A percentile compares a stretch with the other conserved stretches of the same genome.
These are phyloP conservation scores for Ramaria sp. DNA, from an alignment of 768 basidiomycete species.

Conservation along the genomic window DNA sequence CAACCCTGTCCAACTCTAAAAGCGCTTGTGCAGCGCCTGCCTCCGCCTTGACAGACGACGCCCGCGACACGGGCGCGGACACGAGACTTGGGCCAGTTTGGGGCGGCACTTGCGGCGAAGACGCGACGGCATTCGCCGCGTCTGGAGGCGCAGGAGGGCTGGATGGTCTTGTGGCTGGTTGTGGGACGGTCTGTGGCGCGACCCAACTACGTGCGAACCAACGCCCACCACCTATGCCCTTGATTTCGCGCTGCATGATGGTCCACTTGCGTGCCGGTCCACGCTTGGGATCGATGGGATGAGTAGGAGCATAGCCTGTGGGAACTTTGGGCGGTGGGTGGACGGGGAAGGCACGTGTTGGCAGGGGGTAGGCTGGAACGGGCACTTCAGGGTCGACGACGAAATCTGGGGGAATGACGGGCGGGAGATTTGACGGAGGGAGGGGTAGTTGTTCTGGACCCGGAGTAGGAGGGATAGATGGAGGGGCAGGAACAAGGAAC, in stretches of 20 bases:
- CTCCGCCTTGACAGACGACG: background rate
- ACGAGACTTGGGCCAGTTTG: background rate
- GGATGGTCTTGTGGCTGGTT: background rate
- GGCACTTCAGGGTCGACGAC: conserved; percentile 35
- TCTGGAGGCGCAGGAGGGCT: background rate
- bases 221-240: conserved; percentile 74
- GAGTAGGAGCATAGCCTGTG: conserved; percentile 55
- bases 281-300: conserved; percentile 54
- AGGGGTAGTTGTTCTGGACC: conserved; percentile 4
- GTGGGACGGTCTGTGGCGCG: conserved; percentile 17
- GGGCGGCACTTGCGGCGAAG: background rate
- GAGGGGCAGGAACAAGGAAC: conserved; percentile 4
- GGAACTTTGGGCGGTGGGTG: conserved; percentile 69
- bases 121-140: background rate
- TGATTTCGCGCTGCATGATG: conserved; percentile 60
- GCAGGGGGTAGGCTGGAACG: conserved; percentile 65
- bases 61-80: background rate
- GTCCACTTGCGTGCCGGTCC: conserved; percentile 65
- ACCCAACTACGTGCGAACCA: conserved; percentile 79
- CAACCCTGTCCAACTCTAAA: background rate
- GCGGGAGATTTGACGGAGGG: conserved; percentile 10
- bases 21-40: background rate
- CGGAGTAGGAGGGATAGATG: conserved; percentile 6
- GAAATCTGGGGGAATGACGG: conserved; percentile 37
- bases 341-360: conserved; percentile 75